Evolutionary conservation across 768 basidiomycete genomes (phyloP), one percentile per base, ranked within the genome.

Genomic region (Calvatia gigantea): DNA sequence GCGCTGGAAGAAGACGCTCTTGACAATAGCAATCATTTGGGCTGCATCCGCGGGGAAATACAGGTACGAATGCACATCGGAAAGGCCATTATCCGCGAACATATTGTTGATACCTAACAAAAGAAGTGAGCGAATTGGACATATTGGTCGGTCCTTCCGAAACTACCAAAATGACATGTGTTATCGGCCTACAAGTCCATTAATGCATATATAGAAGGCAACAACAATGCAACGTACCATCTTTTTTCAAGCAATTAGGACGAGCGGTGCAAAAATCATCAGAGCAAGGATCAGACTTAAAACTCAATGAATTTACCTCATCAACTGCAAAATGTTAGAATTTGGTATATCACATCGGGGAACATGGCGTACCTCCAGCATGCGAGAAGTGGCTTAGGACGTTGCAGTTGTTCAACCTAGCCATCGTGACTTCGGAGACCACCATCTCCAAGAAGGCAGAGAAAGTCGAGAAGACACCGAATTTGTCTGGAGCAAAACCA

Each of bases 381-480:
- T 94, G 92, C 21, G 91, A 93, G 75, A 93, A 94, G 72, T 94
- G 92, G 64, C 79, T 86, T 21, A 94, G 80, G 7, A 94, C 85
- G 65, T 94, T 94, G 76, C 89, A 89, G 62, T 88, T 79, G 70
- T 94, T 94, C 67, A 94, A 70, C 51, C 92, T 82, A n/a, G 92
- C 92, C 92, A 94, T 94, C 9, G 92, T 94, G 49, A 93, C 73
- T 69, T 94, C 92, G 4, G 90, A 92, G 51, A 94, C 70, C 46
- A 89, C 76, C 92, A 94, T 94, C 79, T 94, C 92, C 56, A 92
- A 77, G 79, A 94, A 94, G 3, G 92, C 91, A 46, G 88, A 89
- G 74, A 94, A 94, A 3, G 92, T 94, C 23, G 90, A 91, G 75
- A 91, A 91, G 54, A 92, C 89, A 58, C 92, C 91, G 57, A 87